Evolutionary conservation across 495 filamentous ascomycete genomes (phyloP).

Genomic region (Halenospora varia): DNA sequence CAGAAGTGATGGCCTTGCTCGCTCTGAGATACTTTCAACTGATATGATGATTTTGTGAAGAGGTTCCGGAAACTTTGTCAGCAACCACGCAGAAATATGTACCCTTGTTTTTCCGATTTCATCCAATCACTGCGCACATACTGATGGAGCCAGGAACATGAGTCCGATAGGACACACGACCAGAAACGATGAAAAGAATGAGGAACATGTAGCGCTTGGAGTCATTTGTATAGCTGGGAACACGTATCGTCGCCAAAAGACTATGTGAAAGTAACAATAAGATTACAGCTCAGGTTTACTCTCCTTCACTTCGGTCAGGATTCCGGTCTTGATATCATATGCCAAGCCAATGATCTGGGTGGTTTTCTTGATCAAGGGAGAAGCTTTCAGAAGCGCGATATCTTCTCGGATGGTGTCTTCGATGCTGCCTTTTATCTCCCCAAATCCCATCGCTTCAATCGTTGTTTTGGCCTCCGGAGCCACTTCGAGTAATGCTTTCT

Average conservation of each 20-base stretch:
- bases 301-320: slow-evolving; percentile 13
- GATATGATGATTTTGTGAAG: too few species aligned
- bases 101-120: too few species aligned
- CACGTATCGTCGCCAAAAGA: neutral
- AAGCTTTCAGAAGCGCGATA: slow-evolving; percentile 23
- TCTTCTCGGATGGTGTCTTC: slow-evolving; percentile 31
- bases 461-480: slow-evolving; percentile 20
- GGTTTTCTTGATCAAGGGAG: slow-evolving; percentile 26
- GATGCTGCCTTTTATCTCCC: slow-evolving; percentile 27
- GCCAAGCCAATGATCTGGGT: slow-evolving; percentile 29
- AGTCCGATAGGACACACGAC: too few species aligned
- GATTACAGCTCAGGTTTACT: neutral
- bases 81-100: too few species aligned
- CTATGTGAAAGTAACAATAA: neutral
- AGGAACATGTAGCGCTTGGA: too few species aligned
- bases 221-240: too few species aligned
- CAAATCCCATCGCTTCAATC: slow-evolving; percentile 25
- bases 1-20: too few species aligned
- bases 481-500: slow-evolving; percentile 21
- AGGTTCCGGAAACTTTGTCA: too few species aligned
- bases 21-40: too few species aligned
- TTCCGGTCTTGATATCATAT: slow-evolving; percentile 27
- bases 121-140: too few species aligned
- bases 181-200: too few species aligned
- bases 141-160: too few species aligned